Conservation (phyloP, 2,329 filamentous ascomycete genomes). For the Chaetomium sp. region DNA sequence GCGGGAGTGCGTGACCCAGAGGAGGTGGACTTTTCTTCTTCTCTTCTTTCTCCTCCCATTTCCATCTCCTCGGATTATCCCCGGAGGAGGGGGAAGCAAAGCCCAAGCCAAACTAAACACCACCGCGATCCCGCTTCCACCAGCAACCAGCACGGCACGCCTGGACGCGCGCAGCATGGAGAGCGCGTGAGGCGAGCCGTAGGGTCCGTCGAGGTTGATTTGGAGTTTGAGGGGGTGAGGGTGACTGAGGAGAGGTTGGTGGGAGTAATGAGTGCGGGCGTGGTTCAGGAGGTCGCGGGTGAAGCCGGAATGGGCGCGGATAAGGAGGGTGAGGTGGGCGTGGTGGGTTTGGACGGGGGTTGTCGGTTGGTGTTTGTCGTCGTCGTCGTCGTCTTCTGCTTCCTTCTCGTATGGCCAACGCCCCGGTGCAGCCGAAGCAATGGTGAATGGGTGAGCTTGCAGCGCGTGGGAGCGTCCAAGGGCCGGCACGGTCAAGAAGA, state of each 20-base stretch:
- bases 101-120: slow-evolving; percentile 54
- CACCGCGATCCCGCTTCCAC: slow-evolving; percentile 60
- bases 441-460: slow-evolving; percentile 62
- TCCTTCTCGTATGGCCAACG: not conserved
- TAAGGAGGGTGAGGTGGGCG: slow-evolving; percentile 50
- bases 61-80: not conserved
- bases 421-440: slow-evolving; percentile 46
- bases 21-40: slow-evolving; percentile 40
- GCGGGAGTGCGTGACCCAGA: slow-evolving; percentile 53
- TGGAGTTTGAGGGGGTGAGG: too few relatives aligned
- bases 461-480: slow-evolving; percentile 46
- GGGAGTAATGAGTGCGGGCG: slow-evolving; percentile 30
- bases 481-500: slow-evolving; percentile 54
- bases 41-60: slow-evolving; percentile 19
- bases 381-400: not conserved
- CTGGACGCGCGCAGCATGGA: slow-evolving; percentile 44
- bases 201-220: slow-evolving; percentile 52
- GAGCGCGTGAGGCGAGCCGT: slow-evolving; percentile 52
- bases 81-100: slow-evolving; percentile 28
- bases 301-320: slow-evolving; percentile 56
- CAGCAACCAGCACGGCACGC: slow-evolving; percentile 51
- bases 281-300: slow-evolving; percentile 48
- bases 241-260: too few relatives aligned
- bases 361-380: not conserved
- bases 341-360: slow-evolving; percentile 20